These are phyloP conservation scores for Stygiomarasmius scandens DNA, from an alignment of 1,284 basidiomycete species.

Conservation along the genomic window DNA sequence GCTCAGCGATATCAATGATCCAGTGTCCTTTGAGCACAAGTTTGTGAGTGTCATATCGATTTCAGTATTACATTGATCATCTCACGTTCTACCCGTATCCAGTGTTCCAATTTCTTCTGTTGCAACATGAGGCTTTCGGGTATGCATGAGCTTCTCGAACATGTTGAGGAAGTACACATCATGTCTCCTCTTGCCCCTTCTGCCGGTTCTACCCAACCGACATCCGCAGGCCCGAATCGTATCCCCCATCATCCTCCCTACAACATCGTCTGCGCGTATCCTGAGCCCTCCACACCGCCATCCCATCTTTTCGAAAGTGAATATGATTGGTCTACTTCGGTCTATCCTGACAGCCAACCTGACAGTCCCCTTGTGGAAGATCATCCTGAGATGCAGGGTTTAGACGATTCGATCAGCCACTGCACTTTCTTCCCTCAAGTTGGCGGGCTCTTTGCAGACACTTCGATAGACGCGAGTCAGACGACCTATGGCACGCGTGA, in stretches of 20 bases:
- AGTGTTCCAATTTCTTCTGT: slow-evolving; percentile 17
- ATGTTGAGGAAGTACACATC: slow-evolving; percentile 12
- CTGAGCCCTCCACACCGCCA: background rate
- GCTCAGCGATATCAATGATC: background rate
- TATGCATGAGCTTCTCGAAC: slow-evolving; percentile 13
- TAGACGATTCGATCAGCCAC: background rate
- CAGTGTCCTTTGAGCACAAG: background rate
- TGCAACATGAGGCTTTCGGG: slow-evolving; percentile 12
- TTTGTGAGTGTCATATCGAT: slow-evolving; percentile 1
- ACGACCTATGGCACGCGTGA: too few species aligned
- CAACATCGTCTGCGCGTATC: background rate
- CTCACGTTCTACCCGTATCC: background rate
- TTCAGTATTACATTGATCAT: background rate
- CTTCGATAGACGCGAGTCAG: too few species aligned
- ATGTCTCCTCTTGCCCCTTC: background rate
- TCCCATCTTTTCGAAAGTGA: background rate
- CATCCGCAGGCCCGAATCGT: background rate
- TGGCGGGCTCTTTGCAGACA: too few species aligned
- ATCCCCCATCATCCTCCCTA: background rate
- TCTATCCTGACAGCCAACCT: background rate
- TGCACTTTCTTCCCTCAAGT: background rate
- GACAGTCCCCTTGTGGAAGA: background rate
- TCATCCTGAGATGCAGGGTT: background rate
- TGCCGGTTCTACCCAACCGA: background rate
- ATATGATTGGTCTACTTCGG: background rate